Base-by-base conservation (phyloP, 2,329 filamentous ascomycete species). In the Diaporthe aspalathi region DNA sequence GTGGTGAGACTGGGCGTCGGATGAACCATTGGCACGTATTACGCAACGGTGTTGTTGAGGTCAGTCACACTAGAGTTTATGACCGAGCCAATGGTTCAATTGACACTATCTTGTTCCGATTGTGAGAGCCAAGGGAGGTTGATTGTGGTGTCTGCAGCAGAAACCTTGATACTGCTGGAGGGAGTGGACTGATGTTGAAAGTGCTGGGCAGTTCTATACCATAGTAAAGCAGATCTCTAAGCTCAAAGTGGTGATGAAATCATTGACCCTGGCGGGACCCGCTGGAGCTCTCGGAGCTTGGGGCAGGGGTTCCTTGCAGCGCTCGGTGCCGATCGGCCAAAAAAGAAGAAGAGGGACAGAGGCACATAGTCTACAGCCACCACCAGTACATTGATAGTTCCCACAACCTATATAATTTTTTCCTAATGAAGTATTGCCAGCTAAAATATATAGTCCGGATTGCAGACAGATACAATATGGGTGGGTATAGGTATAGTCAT, bases 211-310 rank as follows among this genome's bases (percentile, higher is more conserved):
- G n/a, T n/a, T n/a, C n/a, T n/a, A n/a, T n/a, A 32, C 9, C 29
- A 65, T 43, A 38, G 35, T 32, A 38, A 38, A 12, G n/a, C 6
- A 49, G 60, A 24, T 65, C 32, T 22, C 45, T 65, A 50, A 65
- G 45, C 60, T 47, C 29, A 50, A 35, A 38, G 53, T 65, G 60
- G 60, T 60, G 73, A 65, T 70, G 74, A 74, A 73, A 65, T 73
- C 67, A 63, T 68, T 12, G 66, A 68, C 66, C 73, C 74, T 54
- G 54, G 45, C 35, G 35, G 35, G 35, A 38, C 27, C 24, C 38
- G 6, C 40, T n/a, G 29, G 29, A 53, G 53, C 67, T 60, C 24
- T 43, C 1, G 63, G 49, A 56, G 53, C 43, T 68, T 29, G 12
- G 29, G 60, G 29, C 60, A 65, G 60, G 60, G 60, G 60, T n/a